Evolutionary conservation across 192 early-diverging fungal species (phyloP), one percentile per base, ranked within the genome.

Genomic region (Podochytrium sp.): DNA sequence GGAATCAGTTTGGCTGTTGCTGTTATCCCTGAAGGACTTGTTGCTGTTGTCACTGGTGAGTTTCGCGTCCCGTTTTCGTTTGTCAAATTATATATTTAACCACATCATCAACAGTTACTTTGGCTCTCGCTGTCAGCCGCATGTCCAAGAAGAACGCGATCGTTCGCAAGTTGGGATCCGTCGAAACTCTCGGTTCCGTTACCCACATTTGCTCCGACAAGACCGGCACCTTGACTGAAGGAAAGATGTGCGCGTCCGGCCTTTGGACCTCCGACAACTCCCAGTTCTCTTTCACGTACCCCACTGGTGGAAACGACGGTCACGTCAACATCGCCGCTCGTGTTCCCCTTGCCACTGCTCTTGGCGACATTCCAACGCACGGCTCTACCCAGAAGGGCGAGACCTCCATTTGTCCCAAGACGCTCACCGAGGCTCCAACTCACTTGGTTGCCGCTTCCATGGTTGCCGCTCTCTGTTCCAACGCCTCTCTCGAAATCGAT

Each of bases 171-270:
- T 81, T 97, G 10, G 93, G 95, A 0, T 92, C 96, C 0, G 94
- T 99, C 2, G 97, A 99, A 82, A 95, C 96, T 2, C 81, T 99
- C 4, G 97, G 97, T 29, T 92, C 93, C 56, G 95, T 99, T 12
- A 96, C 95, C 4, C 91, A 92, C 47, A 99, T 99, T 79, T 99
- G 97, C 79, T 99, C 97, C 5, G 97, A 99, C 79, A 99, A 99
- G 75, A 89, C 87, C 10, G 97, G 97, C 20, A 98, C 97, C 0
- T 79, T 98, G n/a, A 99, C 97, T 4, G 94, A 98, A 82, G 96
- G 96, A 55, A 96, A 96, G 73, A 99, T 99, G 97, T 94, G 94
- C 18, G 89, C 94, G 3, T 80, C 90, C 40, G 85, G 91, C 76
- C 83, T 97, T 34, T 96, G 94, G 94, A 89, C 92, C 12, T 88